Evolutionary conservation across 2,329 filamentous ascomycete genomes (phyloP).

Genomic region (Phyllosticta capitalensis): DNA sequence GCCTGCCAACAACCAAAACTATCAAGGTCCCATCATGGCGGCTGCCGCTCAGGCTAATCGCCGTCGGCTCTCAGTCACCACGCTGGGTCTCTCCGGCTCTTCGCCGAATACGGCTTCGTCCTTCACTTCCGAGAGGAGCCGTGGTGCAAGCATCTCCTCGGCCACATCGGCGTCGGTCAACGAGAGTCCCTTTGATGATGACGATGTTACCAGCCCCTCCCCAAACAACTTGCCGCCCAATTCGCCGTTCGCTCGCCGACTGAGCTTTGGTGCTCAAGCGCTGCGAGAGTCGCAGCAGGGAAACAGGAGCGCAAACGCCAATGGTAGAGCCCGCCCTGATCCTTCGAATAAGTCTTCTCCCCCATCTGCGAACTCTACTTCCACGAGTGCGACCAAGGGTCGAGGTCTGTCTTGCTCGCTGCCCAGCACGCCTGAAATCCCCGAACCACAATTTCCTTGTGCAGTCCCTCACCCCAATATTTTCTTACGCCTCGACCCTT

Average conservation of each 20-base stretch:
- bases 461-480: constrained; percentile 24
- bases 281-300: constrained; percentile 58
- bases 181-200: constrained; percentile 49
- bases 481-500: background rate
- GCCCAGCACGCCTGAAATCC: constrained; percentile 16
- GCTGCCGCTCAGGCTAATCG: constrained; percentile 41
- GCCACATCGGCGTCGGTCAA: constrained; percentile 39
- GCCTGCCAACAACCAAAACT: constrained; percentile 14
- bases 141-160: constrained; percentile 40
- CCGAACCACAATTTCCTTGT: constrained; percentile 15
- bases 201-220: constrained; percentile 45
- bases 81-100: constrained; percentile 37
- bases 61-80: constrained; percentile 41
- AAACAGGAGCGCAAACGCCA: constrained; percentile 46
- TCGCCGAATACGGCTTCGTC: constrained; percentile 32
- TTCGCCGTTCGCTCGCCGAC: constrained; percentile 64
- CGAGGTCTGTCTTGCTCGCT: constrained; percentile 47
- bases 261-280: constrained; percentile 83
- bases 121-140: constrained; percentile 26
- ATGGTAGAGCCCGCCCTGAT: constrained; percentile 49
- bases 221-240: constrained; percentile 46
- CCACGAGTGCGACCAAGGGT: constrained; percentile 41
- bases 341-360: constrained; percentile 37
- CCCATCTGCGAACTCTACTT: constrained; percentile 31
- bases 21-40: constrained; percentile 38